phyloP scores from a whole-genome alignment of 108 stramenopile genomes.

The Pseudonitzschia pungens region DNA sequence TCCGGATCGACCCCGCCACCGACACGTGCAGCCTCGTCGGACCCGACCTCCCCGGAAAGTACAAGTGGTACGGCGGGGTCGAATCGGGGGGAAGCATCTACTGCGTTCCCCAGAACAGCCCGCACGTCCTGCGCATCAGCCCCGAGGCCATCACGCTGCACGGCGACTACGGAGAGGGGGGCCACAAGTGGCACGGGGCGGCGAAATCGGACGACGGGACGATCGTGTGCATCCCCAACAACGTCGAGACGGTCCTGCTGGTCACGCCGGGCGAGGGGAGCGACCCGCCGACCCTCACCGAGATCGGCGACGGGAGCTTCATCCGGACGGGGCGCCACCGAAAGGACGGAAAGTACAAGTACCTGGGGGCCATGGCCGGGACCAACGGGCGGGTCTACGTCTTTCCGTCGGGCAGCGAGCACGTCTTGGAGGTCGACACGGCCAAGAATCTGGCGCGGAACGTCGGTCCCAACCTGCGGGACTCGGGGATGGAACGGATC shows the following conservation, averaged over 20 bases:
- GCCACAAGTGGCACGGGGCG: constrained; percentile 89
- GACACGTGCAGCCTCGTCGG: constrained; percentile 63
- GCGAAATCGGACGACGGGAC: constrained; percentile 59
- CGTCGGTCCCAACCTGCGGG: constrained; percentile 72
- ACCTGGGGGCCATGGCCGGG: constrained; percentile 74
- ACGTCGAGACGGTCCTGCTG: constrained; percentile 75
- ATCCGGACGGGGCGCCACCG: constrained; percentile 72
- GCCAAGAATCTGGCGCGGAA: constrained; percentile 23
- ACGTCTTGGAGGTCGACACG: constrained; percentile 75
- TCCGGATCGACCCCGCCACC: constrained; percentile 72
- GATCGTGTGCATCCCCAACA: constrained; percentile 77
- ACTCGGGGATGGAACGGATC: constrained; percentile 56
- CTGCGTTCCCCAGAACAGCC: constrained; percentile 80
- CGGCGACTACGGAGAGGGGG: constrained; percentile 57
- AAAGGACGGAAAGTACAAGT: constrained; percentile 87
- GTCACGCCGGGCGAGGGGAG: constrained; percentile 44
- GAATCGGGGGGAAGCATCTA: constrained; percentile 82
- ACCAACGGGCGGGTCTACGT: constrained; percentile 76
- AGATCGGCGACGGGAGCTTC: constrained; percentile 27
- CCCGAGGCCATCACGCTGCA: constrained; percentile 57
- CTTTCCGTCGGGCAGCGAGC: constrained; percentile 76
- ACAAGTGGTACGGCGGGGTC: constrained; percentile 91
- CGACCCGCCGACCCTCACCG: constrained; percentile 18
- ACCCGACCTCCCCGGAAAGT: constrained; percentile 56
- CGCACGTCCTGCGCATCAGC: constrained; percentile 64